These are phyloP conservation scores for Wickerhamiella sorbophila DNA, from an alignment of 805 yeast species.

Conservation along the genomic window DNA sequence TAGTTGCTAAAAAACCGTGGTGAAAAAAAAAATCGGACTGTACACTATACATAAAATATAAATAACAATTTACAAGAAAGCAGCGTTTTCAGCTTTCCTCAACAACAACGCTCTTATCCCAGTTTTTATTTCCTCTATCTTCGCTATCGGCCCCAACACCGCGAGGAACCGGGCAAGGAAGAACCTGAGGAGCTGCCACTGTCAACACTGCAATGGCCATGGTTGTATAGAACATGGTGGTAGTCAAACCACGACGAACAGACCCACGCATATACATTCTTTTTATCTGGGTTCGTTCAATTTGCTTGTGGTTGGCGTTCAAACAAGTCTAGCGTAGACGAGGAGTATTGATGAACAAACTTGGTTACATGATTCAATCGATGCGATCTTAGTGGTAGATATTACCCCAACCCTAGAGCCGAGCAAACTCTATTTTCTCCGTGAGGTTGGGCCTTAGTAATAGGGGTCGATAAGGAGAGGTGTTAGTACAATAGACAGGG, in stretches of 20 bases:
- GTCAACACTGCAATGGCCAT: conserved; percentile 60
- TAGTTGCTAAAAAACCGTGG: no score
- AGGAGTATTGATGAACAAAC: not conserved
- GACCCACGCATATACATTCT: conserved; percentile 24
- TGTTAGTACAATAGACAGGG: no score
- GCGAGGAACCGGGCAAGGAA: conserved; percentile 23
- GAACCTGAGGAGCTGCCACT: conserved; percentile 33
- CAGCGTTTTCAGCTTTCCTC: not conserved
- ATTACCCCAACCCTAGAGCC: not conserved
- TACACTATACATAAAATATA: no score
- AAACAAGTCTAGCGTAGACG: no score
- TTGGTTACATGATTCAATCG: not conserved
- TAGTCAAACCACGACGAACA: conserved; percentile 33
- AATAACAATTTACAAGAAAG: not conserved
- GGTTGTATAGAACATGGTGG: conserved; percentile 57
- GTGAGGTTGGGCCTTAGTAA: no score
- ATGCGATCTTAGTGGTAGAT: not conserved
- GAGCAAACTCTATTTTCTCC: no score
- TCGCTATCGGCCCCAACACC: conserved; percentile 16
- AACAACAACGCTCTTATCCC: not conserved
- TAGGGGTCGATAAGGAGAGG: no score
- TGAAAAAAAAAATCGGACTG: no score
- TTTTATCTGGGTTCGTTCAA: no score
- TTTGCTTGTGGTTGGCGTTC: no score
- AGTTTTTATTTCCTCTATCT: not conserved